phyloP scores from a whole-genome alignment of 768 basidiomycete species.

The Nidularia sp. region DNA sequence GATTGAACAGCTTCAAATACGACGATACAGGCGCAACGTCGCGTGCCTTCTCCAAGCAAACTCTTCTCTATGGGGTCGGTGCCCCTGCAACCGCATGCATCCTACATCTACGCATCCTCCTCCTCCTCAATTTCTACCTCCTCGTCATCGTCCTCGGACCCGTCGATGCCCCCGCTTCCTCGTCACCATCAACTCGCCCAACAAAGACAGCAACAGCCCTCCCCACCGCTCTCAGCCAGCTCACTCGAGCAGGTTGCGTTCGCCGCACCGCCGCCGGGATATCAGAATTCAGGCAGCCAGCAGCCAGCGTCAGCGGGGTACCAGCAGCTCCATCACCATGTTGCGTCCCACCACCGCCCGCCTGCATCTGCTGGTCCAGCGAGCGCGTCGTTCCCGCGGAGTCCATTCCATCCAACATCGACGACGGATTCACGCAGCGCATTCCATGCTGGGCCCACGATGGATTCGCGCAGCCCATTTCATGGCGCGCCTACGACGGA shows the following conservation, averaged over 20 bases:
- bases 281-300: not conserved
- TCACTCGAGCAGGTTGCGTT: slow-evolving; percentile 46
- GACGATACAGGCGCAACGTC: not conserved
- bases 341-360: not conserved
- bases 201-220: slow-evolving; percentile 19
- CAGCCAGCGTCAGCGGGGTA: not conserved
- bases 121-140: not conserved
- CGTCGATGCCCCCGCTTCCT: slow-evolving; percentile 8
- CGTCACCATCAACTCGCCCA: slow-evolving; percentile 24
- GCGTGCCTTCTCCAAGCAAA: not conserved
- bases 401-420: not conserved
- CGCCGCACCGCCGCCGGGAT: slow-evolving; percentile 15
- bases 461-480: slow-evolving; percentile 1
- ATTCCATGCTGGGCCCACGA: not conserved
- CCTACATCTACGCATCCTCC: slow-evolving; percentile 1
- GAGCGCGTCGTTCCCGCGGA: not conserved
- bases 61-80: not conserved
- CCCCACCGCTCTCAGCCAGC: slow-evolving; percentile 34
- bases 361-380: not conserved
- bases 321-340: slow-evolving; percentile 2
- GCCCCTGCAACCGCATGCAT: slow-evolving; percentile 5
- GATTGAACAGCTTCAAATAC: not conserved
- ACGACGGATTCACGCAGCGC: not conserved
- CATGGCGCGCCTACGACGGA: slow-evolving; percentile 7
- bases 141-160: not conserved